These are phyloP conservation scores for Podaxis carcinomalis DNA, from an alignment of 768 basidiomycete genomes.

Conservation along the genomic window DNA sequence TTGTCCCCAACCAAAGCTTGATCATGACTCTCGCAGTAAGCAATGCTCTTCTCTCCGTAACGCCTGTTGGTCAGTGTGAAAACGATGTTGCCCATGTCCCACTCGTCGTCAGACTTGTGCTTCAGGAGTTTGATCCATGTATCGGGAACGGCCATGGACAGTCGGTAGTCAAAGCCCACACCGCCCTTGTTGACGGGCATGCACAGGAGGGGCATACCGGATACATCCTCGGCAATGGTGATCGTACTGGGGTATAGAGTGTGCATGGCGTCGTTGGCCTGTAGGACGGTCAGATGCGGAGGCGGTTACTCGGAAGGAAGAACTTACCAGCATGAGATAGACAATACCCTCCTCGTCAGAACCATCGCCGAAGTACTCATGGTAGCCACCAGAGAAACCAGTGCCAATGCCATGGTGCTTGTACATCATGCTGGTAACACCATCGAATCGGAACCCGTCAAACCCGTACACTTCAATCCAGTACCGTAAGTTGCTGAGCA, in stretches of 20 bases:
- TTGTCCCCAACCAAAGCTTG: conserved; percentile 99
- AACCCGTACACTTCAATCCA: conserved; percentile 95
- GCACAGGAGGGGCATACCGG: conserved; percentile 96
- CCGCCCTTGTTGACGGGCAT: conserved; percentile 77
- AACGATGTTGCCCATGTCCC: conserved; percentile 85
- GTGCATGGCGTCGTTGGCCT: conserved; percentile 94
- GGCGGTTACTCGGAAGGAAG: not conserved
- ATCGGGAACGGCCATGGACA: conserved; percentile 98
- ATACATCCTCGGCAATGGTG: conserved; percentile 98
- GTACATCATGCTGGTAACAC: conserved; percentile 99
- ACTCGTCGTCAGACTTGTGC: conserved; percentile 80
- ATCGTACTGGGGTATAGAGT: conserved; percentile 72
- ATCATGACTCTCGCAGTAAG: conserved; percentile 94
- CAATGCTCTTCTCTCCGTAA: conserved; percentile 85
- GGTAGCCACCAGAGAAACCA: conserved; percentile 96
- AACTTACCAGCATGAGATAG: conserved; percentile 92
- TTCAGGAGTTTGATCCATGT: conserved; percentile 99
- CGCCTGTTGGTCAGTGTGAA: conserved; percentile 89
- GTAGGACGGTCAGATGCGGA: conserved; percentile 7
- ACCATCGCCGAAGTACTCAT: conserved; percentile 90
- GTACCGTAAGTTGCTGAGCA: conserved; percentile 92
- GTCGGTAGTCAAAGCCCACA: conserved; percentile 94
- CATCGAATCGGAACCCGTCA: conserved; percentile 98
- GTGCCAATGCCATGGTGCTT: conserved; percentile 95
- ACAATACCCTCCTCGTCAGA: conserved; percentile 89